Evolutionary conservation across 1,284 basidiomycete genomes (phyloP).

Genomic region (Cystobasidium slooffiae): DNA sequence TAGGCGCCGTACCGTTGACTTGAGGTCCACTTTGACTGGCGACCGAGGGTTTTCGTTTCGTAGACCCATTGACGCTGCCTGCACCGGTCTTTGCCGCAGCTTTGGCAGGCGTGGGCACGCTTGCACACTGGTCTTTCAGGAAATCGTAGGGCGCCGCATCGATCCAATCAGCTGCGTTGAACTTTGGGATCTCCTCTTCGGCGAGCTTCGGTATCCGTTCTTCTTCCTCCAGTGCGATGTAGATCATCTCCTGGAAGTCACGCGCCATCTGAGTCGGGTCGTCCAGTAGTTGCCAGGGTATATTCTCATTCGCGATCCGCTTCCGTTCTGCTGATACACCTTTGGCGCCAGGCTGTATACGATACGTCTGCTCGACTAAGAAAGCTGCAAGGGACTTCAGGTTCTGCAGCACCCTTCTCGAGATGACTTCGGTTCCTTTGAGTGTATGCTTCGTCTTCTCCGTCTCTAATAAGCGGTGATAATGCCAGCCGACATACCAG

Average conservation of each 20-base stretch:
- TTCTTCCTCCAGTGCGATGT: conserved; percentile 66
- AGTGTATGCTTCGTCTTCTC: conserved; percentile 24
- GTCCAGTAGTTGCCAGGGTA: conserved; percentile 77
- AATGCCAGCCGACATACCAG: conserved; percentile 56
- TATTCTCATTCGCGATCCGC: conserved; percentile 74
- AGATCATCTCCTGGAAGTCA: conserved; percentile 78
- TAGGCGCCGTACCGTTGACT: not conserved
- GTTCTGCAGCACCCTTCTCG: conserved; percentile 71
- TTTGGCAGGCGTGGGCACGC: not conserved
- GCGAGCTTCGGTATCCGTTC: conserved; percentile 64
- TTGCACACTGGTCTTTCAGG: conserved; percentile 6
- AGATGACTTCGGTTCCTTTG: conserved; percentile 32
- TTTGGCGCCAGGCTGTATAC: conserved; percentile 66
- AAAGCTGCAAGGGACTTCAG: conserved; percentile 73
- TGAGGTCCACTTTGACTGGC: conserved; percentile 7
- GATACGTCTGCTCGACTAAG: conserved; percentile 71
- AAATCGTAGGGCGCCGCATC: not conserved
- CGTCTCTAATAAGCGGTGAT: conserved; percentile 29
- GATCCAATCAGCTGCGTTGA: conserved; percentile 32
- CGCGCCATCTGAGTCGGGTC: conserved; percentile 76
- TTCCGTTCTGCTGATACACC: conserved; percentile 57
- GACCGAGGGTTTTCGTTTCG: conserved; percentile 26
- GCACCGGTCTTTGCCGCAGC: conserved; percentile 2
- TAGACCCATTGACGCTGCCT: not conserved
- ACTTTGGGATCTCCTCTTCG: conserved; percentile 41